Evolutionary conservation across 345 rosid genomes (phyloP), one percentile per base, ranked within the genome.

Genomic region (Turritis glabra): DNA sequence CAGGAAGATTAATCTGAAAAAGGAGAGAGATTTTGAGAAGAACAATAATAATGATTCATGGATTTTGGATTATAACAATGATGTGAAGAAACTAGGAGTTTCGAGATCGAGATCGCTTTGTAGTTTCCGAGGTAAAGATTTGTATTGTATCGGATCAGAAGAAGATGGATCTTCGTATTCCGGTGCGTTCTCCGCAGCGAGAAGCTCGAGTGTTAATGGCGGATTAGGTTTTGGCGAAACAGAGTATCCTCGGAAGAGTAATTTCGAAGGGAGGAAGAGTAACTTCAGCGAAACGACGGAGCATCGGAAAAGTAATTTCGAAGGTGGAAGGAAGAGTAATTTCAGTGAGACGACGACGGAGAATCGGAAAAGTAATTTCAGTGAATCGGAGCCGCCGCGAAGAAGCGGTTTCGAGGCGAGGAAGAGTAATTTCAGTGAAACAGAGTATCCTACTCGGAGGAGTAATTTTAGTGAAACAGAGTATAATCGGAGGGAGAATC

Each of bases 61-160:
- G 97, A 90, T 83, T 53, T 88, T 89, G 62, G 97, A 92, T 74
- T 84, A 85, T 62, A 77, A 72, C 22, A 60, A 58, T 7, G 65
- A 62, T 26, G 52, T 62, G 37, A 73, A 79, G 74, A 73, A 69
- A 18, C 26, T 82, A 54, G 87, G 87, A 0, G 97, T 90, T 21
- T 90, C 96, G 14, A 88, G 99, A 76, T 92, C 94, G 25, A 95
- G 99, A 79, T 95, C 99, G 51, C 83, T 95, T 7, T 87, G 93
- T 77, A 92, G 97, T 60, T 95, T 92, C 65, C 81, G 97, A 44
- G 96, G 91, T 25, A 62, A 41, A n/a, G 67, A 62, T 11, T 62
- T 62, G n/a, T 77, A 81, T 21, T 88, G 85, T 19, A 87, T 87
- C 26, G 79, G 79, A 1, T 91, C 97, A 0, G 99, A 89, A 71